Conservation (phyloP, 805 yeast genomes). For the Starmerella kuoi region DNA sequence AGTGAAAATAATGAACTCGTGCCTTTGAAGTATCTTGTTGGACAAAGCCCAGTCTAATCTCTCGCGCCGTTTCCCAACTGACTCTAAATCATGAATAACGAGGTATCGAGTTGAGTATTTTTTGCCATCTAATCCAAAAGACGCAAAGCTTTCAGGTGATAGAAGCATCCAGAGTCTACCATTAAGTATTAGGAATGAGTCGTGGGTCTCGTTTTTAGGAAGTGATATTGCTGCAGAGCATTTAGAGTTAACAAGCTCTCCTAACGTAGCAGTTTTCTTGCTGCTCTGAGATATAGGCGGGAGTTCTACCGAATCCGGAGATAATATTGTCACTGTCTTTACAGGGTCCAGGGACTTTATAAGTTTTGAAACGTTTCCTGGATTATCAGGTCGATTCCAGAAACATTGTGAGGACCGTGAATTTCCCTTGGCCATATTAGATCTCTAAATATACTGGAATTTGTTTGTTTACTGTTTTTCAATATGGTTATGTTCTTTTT, state of each 20-base stretch:
- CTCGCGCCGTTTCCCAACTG: constrained; percentile 7
- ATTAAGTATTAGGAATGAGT: constrained; percentile 3
- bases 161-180: constrained; percentile 6
- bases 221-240: constrained; percentile 2
- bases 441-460: too few species aligned
- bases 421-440: not conserved
- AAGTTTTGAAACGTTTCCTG: not conserved
- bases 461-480: too few species aligned
- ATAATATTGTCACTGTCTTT: not conserved
- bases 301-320: constrained; percentile 1
- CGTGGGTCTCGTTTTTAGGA: constrained; percentile 7
- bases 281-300: not conserved
- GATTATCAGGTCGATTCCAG: not conserved
- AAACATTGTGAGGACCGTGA: constrained; percentile 11
- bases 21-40: constrained; percentile 6
- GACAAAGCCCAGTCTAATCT: constrained; percentile 17
- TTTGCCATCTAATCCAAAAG: constrained; percentile 16
- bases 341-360: constrained; percentile 5
- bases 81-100: constrained; percentile 5
- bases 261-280: not conserved
- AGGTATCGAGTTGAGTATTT: constrained; percentile 7
- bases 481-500: too few species aligned
- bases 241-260: not conserved
- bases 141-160: constrained; percentile 11
- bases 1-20: constrained; percentile 3